Base-by-base conservation (phyloP, 768 basidiomycete genomes). In the Calocybe gangraenosa region DNA sequence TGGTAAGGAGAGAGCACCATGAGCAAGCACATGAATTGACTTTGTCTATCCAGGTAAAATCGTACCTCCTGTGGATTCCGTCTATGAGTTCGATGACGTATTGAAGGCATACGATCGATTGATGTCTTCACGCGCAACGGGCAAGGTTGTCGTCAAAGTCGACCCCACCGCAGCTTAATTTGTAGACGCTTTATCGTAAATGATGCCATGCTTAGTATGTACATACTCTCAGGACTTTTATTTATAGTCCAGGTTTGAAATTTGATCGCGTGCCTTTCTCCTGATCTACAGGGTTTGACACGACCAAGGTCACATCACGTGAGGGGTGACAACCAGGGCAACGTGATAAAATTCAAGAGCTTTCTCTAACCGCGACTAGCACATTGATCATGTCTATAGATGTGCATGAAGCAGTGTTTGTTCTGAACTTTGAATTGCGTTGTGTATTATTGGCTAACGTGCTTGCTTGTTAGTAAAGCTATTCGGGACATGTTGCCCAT, bases 401-500 rank as follows among this genome's bases (percentile, higher is more conserved):
- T 40, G 59, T 73, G 9, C 64, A 71, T 45, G 75, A 78, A 55
- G 73, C 76, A 38, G 69, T 74, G 76, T 70, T 25, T 7, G 22
- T 11, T 36, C 17, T 28, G 7, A 15, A n/a, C 20, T 2, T 28
- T 28, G 11, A 11, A 33, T 39, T 23, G 17, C n/a, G 15, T 23
- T 39, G 11, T 14, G 9, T 17, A 19, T 19, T 30, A 23, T 18
- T 44, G 42, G 46, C 20, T 25, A 19, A 14, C 44, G 22, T 37
- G 9, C 13, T 14, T 7, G 13, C 25, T 11, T 28, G 18, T 37
- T 49, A 88, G 86, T 39, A 81, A 82, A 52, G 76, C 82, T 14
- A 79, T 88, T 37, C 74, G 72, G 51, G 81, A 81, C 48, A 85
- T 89, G 76, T 67, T 76, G 23, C 73, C 76, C 3, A 81, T 88